A percentile compares a stretch with the other conserved stretches of the same genome.
phyloP scores from a whole-genome alignment of 371 early-diverging fungal genomes.

The Smittium culicis region DNA sequence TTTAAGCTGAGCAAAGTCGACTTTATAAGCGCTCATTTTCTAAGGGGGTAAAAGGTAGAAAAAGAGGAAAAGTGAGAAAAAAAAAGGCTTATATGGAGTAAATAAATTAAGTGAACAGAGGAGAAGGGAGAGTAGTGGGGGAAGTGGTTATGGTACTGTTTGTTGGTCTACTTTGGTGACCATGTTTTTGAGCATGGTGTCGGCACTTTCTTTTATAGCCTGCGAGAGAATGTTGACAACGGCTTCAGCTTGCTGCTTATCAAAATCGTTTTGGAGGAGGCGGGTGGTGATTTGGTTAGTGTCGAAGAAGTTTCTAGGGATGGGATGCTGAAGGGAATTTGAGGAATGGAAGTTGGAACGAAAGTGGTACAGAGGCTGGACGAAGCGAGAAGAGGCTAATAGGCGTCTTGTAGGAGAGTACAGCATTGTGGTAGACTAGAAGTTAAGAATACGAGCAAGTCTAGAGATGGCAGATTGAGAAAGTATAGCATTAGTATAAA shows the following conservation, averaged over 20 bases:
- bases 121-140: background rate
- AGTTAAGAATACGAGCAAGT: no score
- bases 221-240: background rate
- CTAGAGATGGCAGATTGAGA: no score
- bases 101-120: background rate
- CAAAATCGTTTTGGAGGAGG: background rate
- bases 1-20: conserved; percentile 79
- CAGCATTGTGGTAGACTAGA: no score
- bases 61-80: background rate
- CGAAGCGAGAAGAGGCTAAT: background rate
- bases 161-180: background rate
- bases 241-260: background rate
- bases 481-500: no score
- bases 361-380: background rate
- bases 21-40: conserved; percentile 62
- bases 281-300: background rate
- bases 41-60: background rate
- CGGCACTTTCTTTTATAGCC: background rate
- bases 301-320: background rate
- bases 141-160: background rate
- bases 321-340: background rate
- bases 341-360: background rate
- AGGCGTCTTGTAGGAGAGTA: no score
- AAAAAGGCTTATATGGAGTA: background rate
- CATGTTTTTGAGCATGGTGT: background rate